Conservation (phyloP, 306 rosid species). For the Malus fusca region DNA sequence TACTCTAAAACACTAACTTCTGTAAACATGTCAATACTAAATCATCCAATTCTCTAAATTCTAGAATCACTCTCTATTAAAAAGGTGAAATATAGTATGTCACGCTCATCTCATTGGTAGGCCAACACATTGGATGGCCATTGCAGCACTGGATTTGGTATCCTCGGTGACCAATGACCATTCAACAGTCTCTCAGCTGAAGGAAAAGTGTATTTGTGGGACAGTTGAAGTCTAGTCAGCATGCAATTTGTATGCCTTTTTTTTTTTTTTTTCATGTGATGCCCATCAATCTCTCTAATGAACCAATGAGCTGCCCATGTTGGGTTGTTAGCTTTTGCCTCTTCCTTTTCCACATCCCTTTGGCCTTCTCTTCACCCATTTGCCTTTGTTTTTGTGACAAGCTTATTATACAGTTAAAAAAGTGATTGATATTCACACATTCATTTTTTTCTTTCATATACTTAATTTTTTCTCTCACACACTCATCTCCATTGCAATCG, state of each 20-base stretch:
- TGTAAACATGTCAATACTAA: not conserved
- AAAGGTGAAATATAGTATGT: not conserved
- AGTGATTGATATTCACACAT: no score
- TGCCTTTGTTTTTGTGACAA: not conserved
- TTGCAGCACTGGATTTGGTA: not conserved
- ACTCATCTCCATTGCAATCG: no score
- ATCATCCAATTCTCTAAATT: not conserved
- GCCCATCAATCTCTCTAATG: not conserved
- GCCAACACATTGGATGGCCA: not conserved
- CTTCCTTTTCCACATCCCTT: slow-evolving; percentile 3
- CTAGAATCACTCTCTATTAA: not conserved
- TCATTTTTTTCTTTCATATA: no score
- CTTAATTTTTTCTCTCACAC: no score
- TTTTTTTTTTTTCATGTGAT: slow-evolving; percentile 9
- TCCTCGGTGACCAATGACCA: not conserved
- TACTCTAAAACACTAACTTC: not conserved
- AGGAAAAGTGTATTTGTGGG: not conserved
- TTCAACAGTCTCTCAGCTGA: not conserved
- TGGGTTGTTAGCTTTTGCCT: slow-evolving; percentile 6
- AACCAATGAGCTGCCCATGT: slow-evolving; percentile 26
- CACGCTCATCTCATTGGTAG: not conserved
- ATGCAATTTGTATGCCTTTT: not conserved
- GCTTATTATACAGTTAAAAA: not conserved
- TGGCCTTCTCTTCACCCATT: not conserved
- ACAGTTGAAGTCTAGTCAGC: slow-evolving; percentile 20